Conservation (phyloP, 2,329 filamentous ascomycete species). For the Mariannaea sp. region DNA sequence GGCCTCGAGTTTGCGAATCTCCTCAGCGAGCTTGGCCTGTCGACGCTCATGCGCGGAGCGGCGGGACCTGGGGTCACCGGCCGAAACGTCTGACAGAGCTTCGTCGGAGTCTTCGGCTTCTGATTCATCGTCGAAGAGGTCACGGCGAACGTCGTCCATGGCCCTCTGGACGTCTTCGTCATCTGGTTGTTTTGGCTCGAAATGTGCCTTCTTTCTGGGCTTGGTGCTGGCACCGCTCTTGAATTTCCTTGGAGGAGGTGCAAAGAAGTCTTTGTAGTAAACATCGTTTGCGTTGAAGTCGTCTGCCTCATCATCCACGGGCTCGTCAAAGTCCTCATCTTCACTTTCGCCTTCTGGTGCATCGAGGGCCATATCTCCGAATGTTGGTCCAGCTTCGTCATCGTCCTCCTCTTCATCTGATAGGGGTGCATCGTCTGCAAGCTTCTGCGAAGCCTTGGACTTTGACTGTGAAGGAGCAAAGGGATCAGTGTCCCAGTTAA, state of each 20-base stretch:
- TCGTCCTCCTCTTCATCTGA: slow-evolving; percentile 58
- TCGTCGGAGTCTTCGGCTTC: slow-evolving; percentile 69
- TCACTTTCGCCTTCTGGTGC: slow-evolving; percentile 71
- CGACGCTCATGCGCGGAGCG: slow-evolving; percentile 84
- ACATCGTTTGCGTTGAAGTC: slow-evolving; percentile 82
- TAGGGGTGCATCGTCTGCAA: slow-evolving; percentile 37
- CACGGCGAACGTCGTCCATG: slow-evolving; percentile 84
- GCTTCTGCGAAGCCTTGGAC: slow-evolving; percentile 37
- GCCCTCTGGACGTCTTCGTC: slow-evolving; percentile 77
- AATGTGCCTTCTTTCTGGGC: slow-evolving; percentile 47
- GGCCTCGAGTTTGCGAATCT: slow-evolving; percentile 89
- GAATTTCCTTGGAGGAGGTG: slow-evolving; percentile 77
- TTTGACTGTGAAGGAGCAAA: slow-evolving; percentile 49
- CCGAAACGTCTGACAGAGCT: slow-evolving; percentile 67
- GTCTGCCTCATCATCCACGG: slow-evolving; percentile 59
- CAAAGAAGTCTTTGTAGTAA: slow-evolving; percentile 93
- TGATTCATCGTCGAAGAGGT: slow-evolving; percentile 82
- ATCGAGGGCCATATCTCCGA: slow-evolving; percentile 77
- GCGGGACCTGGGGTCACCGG: slow-evolving; percentile 72
- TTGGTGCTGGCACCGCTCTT: slow-evolving; percentile 51
- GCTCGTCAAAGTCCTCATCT: slow-evolving; percentile 64
- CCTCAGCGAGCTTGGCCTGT: slow-evolving; percentile 82
- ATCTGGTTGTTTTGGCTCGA: slow-evolving; percentile 52
- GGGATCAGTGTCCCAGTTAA: slow-evolving; percentile 87
- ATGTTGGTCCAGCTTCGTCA: slow-evolving; percentile 77